Base-by-base conservation (phyloP, 495 filamentous ascomycete genomes). In the Penicillium ucsense region DNA sequence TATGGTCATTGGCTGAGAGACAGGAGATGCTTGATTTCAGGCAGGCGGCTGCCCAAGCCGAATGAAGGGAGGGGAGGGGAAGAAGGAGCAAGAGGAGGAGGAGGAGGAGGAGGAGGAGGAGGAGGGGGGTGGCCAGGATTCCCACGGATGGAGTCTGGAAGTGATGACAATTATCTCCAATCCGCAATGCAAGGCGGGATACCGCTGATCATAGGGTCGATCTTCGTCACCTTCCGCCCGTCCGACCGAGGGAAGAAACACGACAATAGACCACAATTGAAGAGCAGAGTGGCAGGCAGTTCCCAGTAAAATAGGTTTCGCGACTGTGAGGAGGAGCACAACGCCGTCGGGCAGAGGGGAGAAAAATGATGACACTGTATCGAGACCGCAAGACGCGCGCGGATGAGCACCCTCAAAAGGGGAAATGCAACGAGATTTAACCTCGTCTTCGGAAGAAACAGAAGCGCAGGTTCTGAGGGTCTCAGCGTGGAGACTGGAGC, bases 171-270 rank as follows among this genome's bases (percentile, higher is more conserved):
- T 49, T 49, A 53, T 49, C 38, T 29, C 49, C 46, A 37, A 48
- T 32, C 38, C 39, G 41, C 45, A 44, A 52, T 44, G 50, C 50
- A 52, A 52, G 45, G 50, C 28, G 36, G 20, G 20, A 48, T 38
- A 30, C 34, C 36, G 43, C 9, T 20, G 37, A 50, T 50, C 41
- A 39, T 43, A 47, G 30, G 35, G 12, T 35, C 12, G 20, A 47
- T 47, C 45, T 37, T 47, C 28, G 34, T 30, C 12, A 6, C 20
- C 20, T 11, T 20, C 20, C 41, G 34, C n/a, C 41, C 41, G 41
- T 8, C n/a, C 34, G 31, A 40, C 38, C 38, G 37, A 27, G 9
- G 12, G 20, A 27, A 29, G 27, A 38, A 27, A 41, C 12, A 46
- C 30, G 9, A 31, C 40, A 4, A 20, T 20, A 20, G 20, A 20